Evolutionary conservation across 2,329 filamentous ascomycete genomes (phyloP).

Genomic region (Corynespora cassiicola): DNA sequence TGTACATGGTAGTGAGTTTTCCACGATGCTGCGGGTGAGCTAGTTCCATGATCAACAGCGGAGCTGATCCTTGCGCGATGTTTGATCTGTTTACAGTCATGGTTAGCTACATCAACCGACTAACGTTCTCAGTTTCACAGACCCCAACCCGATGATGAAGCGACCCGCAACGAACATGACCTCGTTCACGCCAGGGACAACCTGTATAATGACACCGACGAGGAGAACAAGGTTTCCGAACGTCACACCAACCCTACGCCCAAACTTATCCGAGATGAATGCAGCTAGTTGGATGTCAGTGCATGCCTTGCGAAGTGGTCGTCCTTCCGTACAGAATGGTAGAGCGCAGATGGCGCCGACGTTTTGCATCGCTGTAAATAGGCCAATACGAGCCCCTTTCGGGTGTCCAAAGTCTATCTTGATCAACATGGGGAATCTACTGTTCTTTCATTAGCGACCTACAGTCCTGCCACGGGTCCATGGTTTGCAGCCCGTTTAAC

Average conservation of each 20-base stretch:
- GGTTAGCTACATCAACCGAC: neutral
- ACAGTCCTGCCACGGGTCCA: slow-evolving; percentile 7
- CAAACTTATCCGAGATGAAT: slow-evolving; percentile 48
- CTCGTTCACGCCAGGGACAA: slow-evolving; percentile 43
- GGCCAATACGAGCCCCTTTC: slow-evolving; percentile 15
- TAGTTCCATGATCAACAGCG: slow-evolving; percentile 67
- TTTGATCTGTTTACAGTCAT: slow-evolving; percentile 5
- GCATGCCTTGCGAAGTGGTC: too few relatives aligned
- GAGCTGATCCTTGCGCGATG: slow-evolving; percentile 65
- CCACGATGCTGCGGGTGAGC: slow-evolving; percentile 70
- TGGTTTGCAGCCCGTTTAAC: slow-evolving; percentile 9
- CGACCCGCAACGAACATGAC: slow-evolving; percentile 6
- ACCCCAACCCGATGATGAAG: slow-evolving; percentile 5
- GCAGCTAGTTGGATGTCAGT: slow-evolving; percentile 27
- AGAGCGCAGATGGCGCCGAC: slow-evolving; percentile 17
- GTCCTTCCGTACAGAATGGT: slow-evolving; percentile 5
- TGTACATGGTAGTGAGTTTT: slow-evolving; percentile 67
- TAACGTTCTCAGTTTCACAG: neutral
- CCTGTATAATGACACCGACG: slow-evolving; percentile 36
- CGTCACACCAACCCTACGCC: slow-evolving; percentile 42
- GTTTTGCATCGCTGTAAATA: slow-evolving; percentile 19
- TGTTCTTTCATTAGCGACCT: neutral
- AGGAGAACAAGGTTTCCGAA: slow-evolving; percentile 48
- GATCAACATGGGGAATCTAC: neutral
- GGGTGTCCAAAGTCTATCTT: slow-evolving; percentile 8